Evolutionary conservation across 2,329 filamentous ascomycete species (phyloP).

Genomic region (Apiospora pterosperma): DNA sequence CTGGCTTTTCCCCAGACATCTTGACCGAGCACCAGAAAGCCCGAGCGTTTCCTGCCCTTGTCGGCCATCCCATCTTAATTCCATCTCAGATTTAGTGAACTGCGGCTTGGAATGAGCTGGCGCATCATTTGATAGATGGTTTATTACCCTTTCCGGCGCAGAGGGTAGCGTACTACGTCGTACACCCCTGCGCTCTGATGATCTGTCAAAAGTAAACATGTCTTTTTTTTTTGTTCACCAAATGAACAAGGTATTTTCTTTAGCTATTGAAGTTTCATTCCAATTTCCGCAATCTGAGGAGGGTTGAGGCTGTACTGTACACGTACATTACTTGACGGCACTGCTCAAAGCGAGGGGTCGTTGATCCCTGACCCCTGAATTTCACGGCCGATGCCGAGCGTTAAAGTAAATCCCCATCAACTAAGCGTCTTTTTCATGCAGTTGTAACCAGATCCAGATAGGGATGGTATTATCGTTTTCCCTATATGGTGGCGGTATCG

Average conservation of each 20-base stretch:
- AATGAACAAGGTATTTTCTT: background rate
- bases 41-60: background rate
- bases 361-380: background rate
- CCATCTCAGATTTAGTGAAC: background rate
- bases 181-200: background rate
- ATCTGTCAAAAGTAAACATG: background rate
- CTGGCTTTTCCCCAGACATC: background rate
- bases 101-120: background rate
- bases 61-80: background rate
- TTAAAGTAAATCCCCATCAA: background rate
- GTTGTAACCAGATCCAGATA: background rate
- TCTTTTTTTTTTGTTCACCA: background rate
- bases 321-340: background rate
- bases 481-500: background rate
- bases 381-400: background rate
- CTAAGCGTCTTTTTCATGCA: background rate
- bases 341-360: background rate
- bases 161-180: background rate
- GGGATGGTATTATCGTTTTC: background rate
- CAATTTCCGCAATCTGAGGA: background rate
- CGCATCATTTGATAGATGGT: background rate
- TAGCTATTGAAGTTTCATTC: background rate
- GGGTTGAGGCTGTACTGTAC: background rate
- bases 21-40: background rate
- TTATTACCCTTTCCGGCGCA: background rate